These are phyloP conservation scores for Aspergillus sergii DNA, from an alignment of 2,329 filamentous ascomycete species.

Conservation along the genomic window DNA sequence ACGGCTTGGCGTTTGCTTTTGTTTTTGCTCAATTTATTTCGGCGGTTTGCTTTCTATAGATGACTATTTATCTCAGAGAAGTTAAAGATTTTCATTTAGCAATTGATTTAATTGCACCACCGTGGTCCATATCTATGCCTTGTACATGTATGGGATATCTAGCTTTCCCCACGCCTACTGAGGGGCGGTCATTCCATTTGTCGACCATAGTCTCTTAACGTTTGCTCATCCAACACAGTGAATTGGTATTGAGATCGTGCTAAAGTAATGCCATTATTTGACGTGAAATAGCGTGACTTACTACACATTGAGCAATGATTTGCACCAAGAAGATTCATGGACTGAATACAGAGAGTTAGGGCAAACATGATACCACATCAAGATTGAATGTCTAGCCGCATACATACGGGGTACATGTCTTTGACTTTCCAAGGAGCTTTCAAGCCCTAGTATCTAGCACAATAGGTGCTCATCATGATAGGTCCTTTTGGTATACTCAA, in stretches of 20 bases:
- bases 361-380: neutral
- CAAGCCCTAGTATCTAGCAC: neutral
- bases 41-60: neutral
- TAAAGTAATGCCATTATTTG: neutral
- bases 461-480: neutral
- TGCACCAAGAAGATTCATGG: too few species aligned
- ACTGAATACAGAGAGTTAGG: neutral
- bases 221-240: neutral
- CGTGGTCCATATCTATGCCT: neutral
- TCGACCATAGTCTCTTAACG: too few species aligned
- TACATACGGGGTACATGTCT: neutral
- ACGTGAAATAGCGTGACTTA: neutral
- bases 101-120: neutral
- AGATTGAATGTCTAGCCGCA: neutral
- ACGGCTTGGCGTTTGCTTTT: constrained; percentile 1
- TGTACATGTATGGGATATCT: neutral
- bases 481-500: neutral
- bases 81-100: neutral
- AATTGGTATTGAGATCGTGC: neutral
- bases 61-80: neutral
- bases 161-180: neutral
- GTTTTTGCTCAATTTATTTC: neutral
- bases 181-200: too few species aligned
- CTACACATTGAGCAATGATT: neutral
- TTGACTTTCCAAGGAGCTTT: neutral